A percentile compares a stretch with the other conserved stretches of the same genome.
Conservation (phyloP, 176 grass and related monocot genomes). For the Lolium perenne region DNA sequence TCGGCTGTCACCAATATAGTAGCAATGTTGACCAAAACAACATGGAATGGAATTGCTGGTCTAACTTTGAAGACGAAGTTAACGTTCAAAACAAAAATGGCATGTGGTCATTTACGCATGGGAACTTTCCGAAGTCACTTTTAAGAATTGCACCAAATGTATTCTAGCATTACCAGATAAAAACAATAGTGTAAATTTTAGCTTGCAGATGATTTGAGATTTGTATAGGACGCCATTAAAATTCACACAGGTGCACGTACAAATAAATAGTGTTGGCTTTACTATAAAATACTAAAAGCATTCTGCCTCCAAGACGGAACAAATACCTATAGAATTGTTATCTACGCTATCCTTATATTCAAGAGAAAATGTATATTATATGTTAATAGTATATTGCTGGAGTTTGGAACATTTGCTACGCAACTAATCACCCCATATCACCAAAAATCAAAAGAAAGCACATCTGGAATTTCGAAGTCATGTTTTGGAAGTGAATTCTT, state of each 20-base stretch:
- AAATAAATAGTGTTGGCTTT: background rate
- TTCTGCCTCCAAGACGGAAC: background rate
- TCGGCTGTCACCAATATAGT: background rate
- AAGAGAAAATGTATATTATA: background rate
- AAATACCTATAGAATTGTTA: background rate
- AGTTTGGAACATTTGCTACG: background rate
- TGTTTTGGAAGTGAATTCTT: conserved; percentile 5
- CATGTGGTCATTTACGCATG: background rate
- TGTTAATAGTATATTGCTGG: background rate
- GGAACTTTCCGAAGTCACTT: background rate
- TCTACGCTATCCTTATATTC: background rate
- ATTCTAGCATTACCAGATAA: background rate
- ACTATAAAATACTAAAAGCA: background rate
- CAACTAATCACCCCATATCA: background rate
- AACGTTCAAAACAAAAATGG: background rate
- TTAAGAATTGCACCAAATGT: background rate
- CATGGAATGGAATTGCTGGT: background rate
- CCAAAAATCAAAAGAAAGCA: conserved; percentile 2
- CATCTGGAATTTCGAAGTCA: background rate
- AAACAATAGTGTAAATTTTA: background rate
- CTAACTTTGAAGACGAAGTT: background rate
- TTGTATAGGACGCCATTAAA: background rate
- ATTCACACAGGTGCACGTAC: background rate
- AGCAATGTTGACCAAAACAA: background rate
- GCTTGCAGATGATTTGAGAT: background rate